A percentile compares a stretch with the other conserved stretches of the same genome.
Conservation (phyloP, 2,329 filamentous ascomycete species). For the Botrytis sinoallii region DNA sequence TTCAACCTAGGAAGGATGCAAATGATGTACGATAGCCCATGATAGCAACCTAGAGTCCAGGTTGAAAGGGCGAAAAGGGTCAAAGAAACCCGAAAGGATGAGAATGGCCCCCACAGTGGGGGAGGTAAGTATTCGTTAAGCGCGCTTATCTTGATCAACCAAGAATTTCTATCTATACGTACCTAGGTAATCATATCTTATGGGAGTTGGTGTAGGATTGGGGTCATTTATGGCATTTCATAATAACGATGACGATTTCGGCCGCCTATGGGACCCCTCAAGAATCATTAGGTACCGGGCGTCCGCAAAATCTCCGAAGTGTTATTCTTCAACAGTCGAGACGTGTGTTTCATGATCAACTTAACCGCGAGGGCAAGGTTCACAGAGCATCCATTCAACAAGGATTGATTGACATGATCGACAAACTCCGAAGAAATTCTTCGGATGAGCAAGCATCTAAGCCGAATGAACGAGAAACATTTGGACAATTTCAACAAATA, state of each 20-base stretch:
- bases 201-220: not conserved
- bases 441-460: not conserved
- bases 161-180: not conserved
- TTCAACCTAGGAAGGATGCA: not conserved
- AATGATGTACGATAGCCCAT: not conserved
- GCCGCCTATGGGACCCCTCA: not conserved
- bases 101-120: not conserved
- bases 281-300: not conserved
- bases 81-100: not conserved
- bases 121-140: not conserved
- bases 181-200: not conserved
- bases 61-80: not conserved
- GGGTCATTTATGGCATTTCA: not conserved
- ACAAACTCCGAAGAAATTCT: not conserved
- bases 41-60: not conserved
- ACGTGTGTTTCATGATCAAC: not conserved
- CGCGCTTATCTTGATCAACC: not conserved
- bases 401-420: not conserved
- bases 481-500: not conserved
- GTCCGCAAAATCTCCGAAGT: not conserved
- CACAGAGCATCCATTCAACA: not conserved
- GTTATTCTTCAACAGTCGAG: not conserved
- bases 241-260: not conserved
- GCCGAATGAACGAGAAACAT: not conserved
- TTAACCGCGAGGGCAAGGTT: not conserved